phyloP scores from a whole-genome alignment of 305 asterid genomes.

The Fraxinus latifolia region DNA sequence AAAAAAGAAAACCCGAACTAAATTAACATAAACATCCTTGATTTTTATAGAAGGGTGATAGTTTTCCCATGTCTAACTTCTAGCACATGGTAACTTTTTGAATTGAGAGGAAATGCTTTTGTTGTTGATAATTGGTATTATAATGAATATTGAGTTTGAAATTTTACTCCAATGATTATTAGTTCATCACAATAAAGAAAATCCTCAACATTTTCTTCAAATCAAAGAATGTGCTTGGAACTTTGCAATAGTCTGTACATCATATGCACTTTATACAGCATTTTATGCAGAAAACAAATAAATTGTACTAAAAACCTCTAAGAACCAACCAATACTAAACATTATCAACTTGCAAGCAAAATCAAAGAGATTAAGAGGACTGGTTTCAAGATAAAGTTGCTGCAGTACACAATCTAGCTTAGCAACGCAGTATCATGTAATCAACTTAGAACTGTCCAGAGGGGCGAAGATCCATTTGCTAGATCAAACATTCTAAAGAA shows the following conservation, averaged over 20 bases:
- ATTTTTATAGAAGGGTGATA: neutral
- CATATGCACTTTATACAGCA: neutral
- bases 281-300: neutral
- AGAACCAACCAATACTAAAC: neutral
- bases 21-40: neutral
- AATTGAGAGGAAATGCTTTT: neutral
- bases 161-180: neutral
- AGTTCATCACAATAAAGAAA: neutral
- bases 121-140: neutral
- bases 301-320: neutral
- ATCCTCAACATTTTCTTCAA: neutral
- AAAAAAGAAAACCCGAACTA: slow-evolving; percentile 6
- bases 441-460: neutral
- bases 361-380: neutral
- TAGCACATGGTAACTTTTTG: neutral
- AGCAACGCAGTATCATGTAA: neutral
- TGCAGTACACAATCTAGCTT: neutral
- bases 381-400: neutral
- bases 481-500: neutral
- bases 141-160: neutral
- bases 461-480: neutral
- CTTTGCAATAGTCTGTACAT: neutral
- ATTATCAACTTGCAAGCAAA: neutral
- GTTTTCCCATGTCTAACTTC: neutral
- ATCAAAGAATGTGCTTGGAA: neutral